Base-by-base conservation (phyloP, 2,329 filamentous ascomycete genomes). In the Trichoderma koningii region DNA sequence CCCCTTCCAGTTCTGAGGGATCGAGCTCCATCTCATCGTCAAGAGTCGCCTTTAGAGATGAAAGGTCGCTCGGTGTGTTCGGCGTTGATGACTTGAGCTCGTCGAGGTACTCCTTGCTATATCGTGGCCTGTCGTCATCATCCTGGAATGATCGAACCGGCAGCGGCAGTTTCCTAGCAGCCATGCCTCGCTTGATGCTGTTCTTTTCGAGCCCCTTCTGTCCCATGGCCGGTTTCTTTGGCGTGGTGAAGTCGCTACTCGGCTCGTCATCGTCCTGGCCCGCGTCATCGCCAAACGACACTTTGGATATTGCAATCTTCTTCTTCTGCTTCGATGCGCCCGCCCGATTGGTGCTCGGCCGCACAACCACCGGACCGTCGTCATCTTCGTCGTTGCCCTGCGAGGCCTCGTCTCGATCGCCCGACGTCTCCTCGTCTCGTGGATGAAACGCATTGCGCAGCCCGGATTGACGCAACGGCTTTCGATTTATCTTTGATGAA, bases 51-150 rank as follows among this genome's bases (percentile, higher is more conserved):
- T 78, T 74, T 7, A 81, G 67, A 0, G 77, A 77, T 0, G 80
- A 79, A 1, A 88, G 72, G 66, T 91, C 84, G 68, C 86, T 89
- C 0, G 93, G 93, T 0, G 91, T 93, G 26, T 88, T 91, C 0
- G 92, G 93, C 0, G 93, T 97, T 14, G 91, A 93, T 66, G 88
- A 90, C 68, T 92, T 91, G 15, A 99, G 82, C 74, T 97, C 92
- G 41, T 91, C 88, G 21, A 99, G 82, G 69, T 94, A 92, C 70
- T 96, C 92, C 72, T 90, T 91, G 79, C 85, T 96, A 75, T 99
- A 98, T 66, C 81, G 89, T 0, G 92, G 93, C 44, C 89, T 82
- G 59, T 89, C 88, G 17, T 89, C 87, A 15, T 91, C 87, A 12
- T 77, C 78, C 15, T 87, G 83, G 6, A 81, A 79, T 44, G 55